A percentile compares a stretch with the other conserved stretches of the same genome.
Conservation (phyloP, 2,329 filamentous ascomycete genomes). For the Fusarium agapanthi region DNA sequence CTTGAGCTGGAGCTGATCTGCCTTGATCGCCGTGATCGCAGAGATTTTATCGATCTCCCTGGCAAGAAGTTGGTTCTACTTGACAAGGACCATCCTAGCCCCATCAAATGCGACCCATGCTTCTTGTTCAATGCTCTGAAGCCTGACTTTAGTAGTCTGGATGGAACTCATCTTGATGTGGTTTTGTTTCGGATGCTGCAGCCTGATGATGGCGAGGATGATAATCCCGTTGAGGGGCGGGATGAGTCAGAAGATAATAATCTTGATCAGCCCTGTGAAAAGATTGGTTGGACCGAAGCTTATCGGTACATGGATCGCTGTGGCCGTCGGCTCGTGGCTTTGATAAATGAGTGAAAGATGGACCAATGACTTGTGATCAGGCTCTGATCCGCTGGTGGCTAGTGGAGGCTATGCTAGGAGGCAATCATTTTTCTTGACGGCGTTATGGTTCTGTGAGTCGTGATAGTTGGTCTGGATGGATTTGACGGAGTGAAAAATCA, state of each 20-base stretch:
- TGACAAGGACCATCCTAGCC: neutral
- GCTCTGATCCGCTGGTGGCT: neutral
- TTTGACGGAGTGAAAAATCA: neutral
- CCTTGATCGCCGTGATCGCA: neutral
- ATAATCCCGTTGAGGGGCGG: neutral
- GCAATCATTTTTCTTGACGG: accelerated
- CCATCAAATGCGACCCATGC: neutral
- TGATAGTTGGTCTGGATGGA: neutral
- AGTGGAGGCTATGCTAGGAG: neutral
- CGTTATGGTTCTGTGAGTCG: neutral
- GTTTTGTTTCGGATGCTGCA: neutral
- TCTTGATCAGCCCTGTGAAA: neutral
- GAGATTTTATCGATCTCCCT: too few relatives aligned
- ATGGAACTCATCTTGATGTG: neutral
- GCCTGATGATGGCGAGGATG: neutral
- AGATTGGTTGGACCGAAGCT: neutral
- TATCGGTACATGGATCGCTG: neutral
- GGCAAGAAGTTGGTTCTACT: too few relatives aligned
- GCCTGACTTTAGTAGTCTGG: neutral
- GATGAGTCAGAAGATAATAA: neutral
- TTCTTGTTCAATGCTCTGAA: neutral
- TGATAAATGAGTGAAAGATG: neutral
- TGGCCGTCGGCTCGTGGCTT: neutral
- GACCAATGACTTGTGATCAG: neutral
- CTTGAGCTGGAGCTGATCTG: neutral